These are phyloP conservation scores for Suillus subaureus DNA, from an alignment of 768 basidiomycete species.

Conservation along the genomic window DNA sequence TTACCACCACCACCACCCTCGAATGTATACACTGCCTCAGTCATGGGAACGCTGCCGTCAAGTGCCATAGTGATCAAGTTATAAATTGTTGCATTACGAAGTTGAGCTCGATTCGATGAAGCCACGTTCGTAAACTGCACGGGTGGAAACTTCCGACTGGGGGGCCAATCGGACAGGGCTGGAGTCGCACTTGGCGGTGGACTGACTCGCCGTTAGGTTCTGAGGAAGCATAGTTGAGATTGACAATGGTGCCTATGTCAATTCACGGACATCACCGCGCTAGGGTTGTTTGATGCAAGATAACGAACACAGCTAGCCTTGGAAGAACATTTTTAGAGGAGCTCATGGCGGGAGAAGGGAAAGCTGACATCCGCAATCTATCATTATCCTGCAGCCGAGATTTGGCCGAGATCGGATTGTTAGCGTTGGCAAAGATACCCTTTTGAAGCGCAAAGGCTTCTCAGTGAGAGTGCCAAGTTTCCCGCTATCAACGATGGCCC, in stretches of 20 bases:
- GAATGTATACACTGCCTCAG: slow-evolving; percentile 48
- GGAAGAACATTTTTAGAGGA: slow-evolving; percentile 1
- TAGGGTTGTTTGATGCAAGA: slow-evolving; percentile 45
- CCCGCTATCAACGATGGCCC: slow-evolving; percentile 54
- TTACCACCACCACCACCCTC: slow-evolving; percentile 22
- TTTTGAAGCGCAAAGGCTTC: slow-evolving; percentile 37
- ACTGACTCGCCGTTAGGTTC: slow-evolving; percentile 27
- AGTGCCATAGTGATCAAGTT: slow-evolving; percentile 49
- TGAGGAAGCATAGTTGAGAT: slow-evolving; percentile 36
- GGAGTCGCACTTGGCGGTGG: slow-evolving; percentile 37
- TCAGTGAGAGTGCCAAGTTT: slow-evolving; percentile 52
- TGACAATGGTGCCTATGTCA: slow-evolving; percentile 45
- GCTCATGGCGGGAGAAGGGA: neutral
- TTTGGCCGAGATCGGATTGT: slow-evolving; percentile 50
- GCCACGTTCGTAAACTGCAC: slow-evolving; percentile 47
- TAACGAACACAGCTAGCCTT: slow-evolving; percentile 53
- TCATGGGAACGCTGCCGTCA: slow-evolving; percentile 33
- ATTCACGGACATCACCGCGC: slow-evolving; percentile 40
- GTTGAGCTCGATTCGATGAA: slow-evolving; percentile 44
- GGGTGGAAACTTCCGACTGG: slow-evolving; percentile 36
- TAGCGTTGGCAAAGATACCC: slow-evolving; percentile 35
- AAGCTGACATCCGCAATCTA: slow-evolving; percentile 59
- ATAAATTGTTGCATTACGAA: slow-evolving; percentile 43
- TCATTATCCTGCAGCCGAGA: slow-evolving; percentile 58
- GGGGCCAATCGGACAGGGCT: slow-evolving; percentile 33